phyloP scores from a whole-genome alignment of 345 rosid genomes.

The Salix suchowensis region DNA sequence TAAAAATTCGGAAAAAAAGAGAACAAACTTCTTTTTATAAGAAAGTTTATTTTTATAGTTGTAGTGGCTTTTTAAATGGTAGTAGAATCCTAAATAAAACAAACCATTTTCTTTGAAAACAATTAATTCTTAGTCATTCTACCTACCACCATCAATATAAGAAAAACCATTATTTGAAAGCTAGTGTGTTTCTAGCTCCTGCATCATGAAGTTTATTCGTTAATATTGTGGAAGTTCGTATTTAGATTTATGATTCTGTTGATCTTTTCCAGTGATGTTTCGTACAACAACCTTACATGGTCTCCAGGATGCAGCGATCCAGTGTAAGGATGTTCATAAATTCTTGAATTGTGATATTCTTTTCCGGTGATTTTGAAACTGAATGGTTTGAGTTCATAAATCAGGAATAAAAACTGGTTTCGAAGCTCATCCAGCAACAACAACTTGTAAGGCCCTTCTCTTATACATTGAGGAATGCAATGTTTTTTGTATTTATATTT shows the following conservation, averaged over 20 bases:
- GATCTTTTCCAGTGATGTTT: neutral
- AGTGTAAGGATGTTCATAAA: neutral
- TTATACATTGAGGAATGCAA: neutral
- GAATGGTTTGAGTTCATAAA: neutral
- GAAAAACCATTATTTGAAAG: too few relatives aligned
- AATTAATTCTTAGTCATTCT: too few relatives aligned
- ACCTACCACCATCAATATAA: too few relatives aligned
- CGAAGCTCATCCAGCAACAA: neutral
- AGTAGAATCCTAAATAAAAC: too few relatives aligned
- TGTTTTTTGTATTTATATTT: neutral
- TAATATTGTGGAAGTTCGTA: too few relatives aligned
- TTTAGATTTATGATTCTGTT: neutral
- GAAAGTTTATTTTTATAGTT: too few relatives aligned
- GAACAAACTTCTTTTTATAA: too few relatives aligned
- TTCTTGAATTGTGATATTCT: neutral
- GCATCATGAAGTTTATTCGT: too few relatives aligned
- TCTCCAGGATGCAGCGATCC: neutral
- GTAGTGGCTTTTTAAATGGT: too few relatives aligned
- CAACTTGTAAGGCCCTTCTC: neutral
- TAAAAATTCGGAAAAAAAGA: too few relatives aligned
- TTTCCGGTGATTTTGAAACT: neutral
- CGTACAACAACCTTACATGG: neutral
- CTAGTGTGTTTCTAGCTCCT: too few relatives aligned
- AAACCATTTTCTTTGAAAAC: too few relatives aligned
- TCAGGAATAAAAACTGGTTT: neutral